Conservation (phyloP, 176 grass and related monocot species). For the Calamus simplicifolius region DNA sequence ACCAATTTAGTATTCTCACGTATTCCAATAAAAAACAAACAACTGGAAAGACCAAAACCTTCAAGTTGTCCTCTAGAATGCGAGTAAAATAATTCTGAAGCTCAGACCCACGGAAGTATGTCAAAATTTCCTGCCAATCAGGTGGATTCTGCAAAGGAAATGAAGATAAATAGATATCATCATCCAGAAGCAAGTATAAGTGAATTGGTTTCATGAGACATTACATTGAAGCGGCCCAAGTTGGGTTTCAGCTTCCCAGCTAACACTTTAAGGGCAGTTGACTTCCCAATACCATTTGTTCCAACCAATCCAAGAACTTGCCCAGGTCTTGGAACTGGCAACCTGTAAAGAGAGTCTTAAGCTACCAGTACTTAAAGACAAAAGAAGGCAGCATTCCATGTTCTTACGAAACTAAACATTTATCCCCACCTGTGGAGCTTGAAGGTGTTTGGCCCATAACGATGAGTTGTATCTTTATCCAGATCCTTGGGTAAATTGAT, state of each 20-base stretch:
- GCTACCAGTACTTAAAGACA: not conserved
- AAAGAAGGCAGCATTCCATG: no score
- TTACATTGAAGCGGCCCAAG: conserved; percentile 72
- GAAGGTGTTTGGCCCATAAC: conserved; percentile 81
- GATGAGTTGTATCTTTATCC: conserved; percentile 73
- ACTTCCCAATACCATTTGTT: conserved; percentile 84
- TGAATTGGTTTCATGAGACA: not conserved
- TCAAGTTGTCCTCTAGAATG: conserved; percentile 65
- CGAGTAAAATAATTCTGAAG: conserved; percentile 76
- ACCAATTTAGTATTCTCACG: no score
- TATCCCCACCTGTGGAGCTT: conserved; percentile 65
- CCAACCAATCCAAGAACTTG: conserved; percentile 66
- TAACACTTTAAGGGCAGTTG: conserved; percentile 68
- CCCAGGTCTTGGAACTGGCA: conserved; percentile 81
- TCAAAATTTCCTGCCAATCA: conserved; percentile 74
- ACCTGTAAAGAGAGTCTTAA: conserved; percentile 13
- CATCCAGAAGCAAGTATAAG: no score
- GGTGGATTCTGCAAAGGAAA: conserved; percentile 53
- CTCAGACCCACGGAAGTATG: conserved; percentile 62
- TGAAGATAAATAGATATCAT: not conserved
- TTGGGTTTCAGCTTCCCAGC: conserved; percentile 72
- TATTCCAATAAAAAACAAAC: no score
- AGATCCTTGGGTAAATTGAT: conserved; percentile 72
- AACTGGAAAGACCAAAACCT: conserved; percentile 20
- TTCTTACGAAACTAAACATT: not conserved